Evolutionary conservation across 352 stramenopile genomes (phyloP), one percentile per base, ranked within the genome.

Genomic region (Phytophthora pseudosyringae): DNA sequence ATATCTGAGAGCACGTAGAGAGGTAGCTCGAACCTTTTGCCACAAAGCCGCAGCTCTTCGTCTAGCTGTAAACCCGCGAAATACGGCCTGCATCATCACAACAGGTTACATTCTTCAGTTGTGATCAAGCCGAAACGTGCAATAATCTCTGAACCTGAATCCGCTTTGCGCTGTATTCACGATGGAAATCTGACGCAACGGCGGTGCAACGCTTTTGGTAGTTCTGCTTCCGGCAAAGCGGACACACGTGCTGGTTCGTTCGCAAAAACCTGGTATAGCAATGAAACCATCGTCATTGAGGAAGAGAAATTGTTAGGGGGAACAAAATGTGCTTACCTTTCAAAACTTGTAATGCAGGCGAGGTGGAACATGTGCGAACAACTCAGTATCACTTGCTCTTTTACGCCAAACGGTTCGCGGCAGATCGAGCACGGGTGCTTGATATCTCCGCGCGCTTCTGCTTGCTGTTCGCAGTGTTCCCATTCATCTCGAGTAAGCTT

Each of bases 331-430:
- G 26, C 38, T 3, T 35, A 85, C 82, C 85, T 68, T 71, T 96
- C 88, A 41, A 96, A 96, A 51, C 85, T 94, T 13, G 83, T 70
- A 47, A 96, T 81, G 59, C 88, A 96, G 21, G 78, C 70, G 5
- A 90, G 69, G 57, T 96, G 88, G 54, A 96, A 95, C 51, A 94
- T 84, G 73, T 96, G 88, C n/a, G 83, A 91, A 62, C 88, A 96
- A 60, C 83, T 94, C 28, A 96, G 65, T 25, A 96, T 91, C 31
- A 96, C 84, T 56, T 95, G 88, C 28, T 93, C 64, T 47, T 84
- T 76, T 4, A 85, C 64, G 7, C 88, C 88, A 52, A 94, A 91
- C 8, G 75, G 36, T 50, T 95, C 85, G 21, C 81, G 78, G 52
- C 86, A 96, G 46, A 96, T 95, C 4, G 86, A 93, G 43, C 88